Conservation (phyloP, 306 rosid genomes). For the Phaseolus lunatus region DNA sequence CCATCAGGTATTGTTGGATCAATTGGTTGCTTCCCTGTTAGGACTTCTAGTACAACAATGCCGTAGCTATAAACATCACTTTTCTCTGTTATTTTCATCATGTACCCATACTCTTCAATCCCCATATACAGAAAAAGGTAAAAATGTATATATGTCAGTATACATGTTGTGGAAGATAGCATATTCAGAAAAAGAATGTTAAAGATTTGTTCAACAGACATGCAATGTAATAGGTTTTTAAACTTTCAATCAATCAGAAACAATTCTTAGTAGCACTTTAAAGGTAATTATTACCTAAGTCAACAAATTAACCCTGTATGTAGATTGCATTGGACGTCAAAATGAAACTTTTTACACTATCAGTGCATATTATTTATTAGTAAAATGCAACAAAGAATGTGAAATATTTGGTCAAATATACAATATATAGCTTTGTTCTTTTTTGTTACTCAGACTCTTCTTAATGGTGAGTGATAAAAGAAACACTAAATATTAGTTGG, state of each 20-base stretch:
- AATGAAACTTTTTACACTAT: background rate
- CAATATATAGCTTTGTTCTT: background rate
- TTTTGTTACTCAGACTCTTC: background rate
- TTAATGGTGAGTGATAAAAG: background rate
- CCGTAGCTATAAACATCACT: slow-evolving; percentile 94
- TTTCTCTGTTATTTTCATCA: slow-evolving; percentile 93
- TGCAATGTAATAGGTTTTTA: background rate
- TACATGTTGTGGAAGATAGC: background rate
- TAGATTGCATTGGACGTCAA: background rate
- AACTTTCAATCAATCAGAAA: background rate
- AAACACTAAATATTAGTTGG: background rate
- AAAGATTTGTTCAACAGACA: background rate
- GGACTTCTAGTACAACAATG: slow-evolving; percentile 74
- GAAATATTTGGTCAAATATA: background rate
- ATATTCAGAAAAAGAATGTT: background rate
- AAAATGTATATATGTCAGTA: background rate
- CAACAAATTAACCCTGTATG: background rate
- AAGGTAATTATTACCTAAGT: background rate
- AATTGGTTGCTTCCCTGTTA: slow-evolving; percentile 89
- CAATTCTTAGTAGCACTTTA: background rate
- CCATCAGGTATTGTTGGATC: slow-evolving; percentile 93
- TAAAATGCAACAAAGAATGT: background rate
- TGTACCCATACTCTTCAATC: slow-evolving; percentile 79
- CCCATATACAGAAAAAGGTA: slow-evolving; percentile 28
- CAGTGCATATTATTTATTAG: background rate